Evolutionary conservation across 2,329 filamentous ascomycete species (phyloP).

Genomic region (Exophiala aquamarina): DNA sequence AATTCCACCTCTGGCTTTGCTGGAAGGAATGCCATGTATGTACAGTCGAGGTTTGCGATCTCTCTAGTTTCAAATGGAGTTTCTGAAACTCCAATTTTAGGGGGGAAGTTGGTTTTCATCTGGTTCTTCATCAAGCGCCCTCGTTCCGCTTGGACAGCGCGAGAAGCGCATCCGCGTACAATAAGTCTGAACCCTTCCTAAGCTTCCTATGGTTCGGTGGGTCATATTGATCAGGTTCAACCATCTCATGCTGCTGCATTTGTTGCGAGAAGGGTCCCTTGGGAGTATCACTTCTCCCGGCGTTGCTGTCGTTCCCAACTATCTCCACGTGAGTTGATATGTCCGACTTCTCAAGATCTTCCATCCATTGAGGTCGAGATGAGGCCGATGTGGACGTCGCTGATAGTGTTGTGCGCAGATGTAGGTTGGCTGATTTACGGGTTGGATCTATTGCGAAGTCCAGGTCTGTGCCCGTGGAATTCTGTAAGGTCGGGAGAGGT

Average conservation of each 20-base stretch:
- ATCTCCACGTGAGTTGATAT: constrained; percentile 4
- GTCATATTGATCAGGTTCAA: constrained; percentile 1
- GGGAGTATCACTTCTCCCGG: neutral
- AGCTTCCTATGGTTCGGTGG: neutral
- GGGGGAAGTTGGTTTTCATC: too few relatives aligned
- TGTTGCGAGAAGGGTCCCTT: neutral
- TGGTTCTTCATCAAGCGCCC: neutral
- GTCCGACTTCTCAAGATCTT: constrained; percentile 6
- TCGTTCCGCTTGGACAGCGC: constrained; percentile 3
- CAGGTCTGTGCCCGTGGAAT: neutral
- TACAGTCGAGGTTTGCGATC: too few relatives aligned
- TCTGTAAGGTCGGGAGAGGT: neutral
- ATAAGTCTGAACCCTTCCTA: constrained; percentile 9
- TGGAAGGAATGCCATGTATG: too few relatives aligned
- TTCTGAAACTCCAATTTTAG: too few relatives aligned
- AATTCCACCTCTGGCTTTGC: too few relatives aligned
- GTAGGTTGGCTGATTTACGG: neutral
- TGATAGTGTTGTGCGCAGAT: neutral
- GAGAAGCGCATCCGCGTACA: constrained; percentile 13
- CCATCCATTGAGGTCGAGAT: constrained; percentile 11
- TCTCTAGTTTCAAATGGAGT: too few relatives aligned
- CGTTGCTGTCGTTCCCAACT: neutral
- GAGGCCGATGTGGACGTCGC: neutral
- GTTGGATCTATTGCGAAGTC: constrained; percentile 2
- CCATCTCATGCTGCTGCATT: too few relatives aligned